A percentile compares a stretch with the other conserved stretches of the same genome.
phyloP scores from a whole-genome alignment of 257 asterid species.

The Linderniella brevidens region DNA sequence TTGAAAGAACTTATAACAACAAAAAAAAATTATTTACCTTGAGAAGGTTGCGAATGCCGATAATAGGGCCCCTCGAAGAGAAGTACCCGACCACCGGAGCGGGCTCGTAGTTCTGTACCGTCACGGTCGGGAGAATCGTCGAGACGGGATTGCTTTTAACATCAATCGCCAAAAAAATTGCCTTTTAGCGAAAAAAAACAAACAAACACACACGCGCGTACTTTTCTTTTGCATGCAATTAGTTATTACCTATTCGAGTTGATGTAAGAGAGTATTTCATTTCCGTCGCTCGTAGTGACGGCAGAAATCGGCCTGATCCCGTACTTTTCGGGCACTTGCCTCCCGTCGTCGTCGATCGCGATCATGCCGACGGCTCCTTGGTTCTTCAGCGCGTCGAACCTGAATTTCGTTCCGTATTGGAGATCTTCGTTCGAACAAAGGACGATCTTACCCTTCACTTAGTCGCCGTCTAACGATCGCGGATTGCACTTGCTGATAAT shows the following conservation, averaged over 20 bases:
- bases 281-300: conserved; percentile 31
- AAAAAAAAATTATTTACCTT: conserved; percentile 26
- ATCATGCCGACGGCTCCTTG: conserved; percentile 47
- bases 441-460: conserved; percentile 50
- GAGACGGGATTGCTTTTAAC: conserved; percentile 23
- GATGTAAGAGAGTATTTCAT: conserved; percentile 34
- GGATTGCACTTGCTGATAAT: conserved; percentile 38
- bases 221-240: not conserved
- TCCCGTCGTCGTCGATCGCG: conserved; percentile 18
- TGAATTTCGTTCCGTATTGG: conserved; percentile 1
- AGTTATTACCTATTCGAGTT: conserved; percentile 37
- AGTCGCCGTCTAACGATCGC: conserved; percentile 24
- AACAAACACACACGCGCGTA: no score
- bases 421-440: conserved; percentile 27
- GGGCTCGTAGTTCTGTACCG: conserved; percentile 27
- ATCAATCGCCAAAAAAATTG: not conserved
- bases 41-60: conserved; percentile 28
- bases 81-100: conserved; percentile 61
- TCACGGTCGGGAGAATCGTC: conserved; percentile 44
- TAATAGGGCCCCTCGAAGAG: conserved; percentile 54
- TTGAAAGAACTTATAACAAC: no score
- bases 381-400: conserved; percentile 12
- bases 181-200: not conserved
- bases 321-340: conserved; percentile 22
- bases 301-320: conserved; percentile 21